A percentile compares a stretch with the other conserved stretches of the same genome.
Conservation (phyloP, 148 eudicot genomes). For the Dysphania ambrosioides region DNA sequence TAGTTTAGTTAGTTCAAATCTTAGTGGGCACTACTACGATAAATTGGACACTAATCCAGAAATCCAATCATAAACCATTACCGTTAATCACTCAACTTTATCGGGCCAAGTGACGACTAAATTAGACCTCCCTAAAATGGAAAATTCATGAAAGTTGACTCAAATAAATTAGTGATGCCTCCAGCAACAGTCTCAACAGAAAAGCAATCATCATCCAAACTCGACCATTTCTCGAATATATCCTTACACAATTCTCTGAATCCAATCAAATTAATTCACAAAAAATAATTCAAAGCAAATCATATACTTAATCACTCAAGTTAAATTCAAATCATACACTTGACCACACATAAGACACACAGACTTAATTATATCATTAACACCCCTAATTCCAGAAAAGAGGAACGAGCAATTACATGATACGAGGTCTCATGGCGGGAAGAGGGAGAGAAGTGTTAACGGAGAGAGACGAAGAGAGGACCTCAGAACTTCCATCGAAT, state of each 20-base stretch:
- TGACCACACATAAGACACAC: not conserved
- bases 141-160: constrained; percentile 23
- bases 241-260: constrained; percentile 80
- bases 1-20: no score
- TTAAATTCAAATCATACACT: not conserved
- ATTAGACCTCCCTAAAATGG: no score
- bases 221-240: constrained; percentile 79
- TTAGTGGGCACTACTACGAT: no score
- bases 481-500: constrained; percentile 32
- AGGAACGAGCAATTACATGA: constrained; percentile 45
- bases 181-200: constrained; percentile 68
- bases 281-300: constrained; percentile 7
- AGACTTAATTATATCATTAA: no score
- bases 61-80: not conserved
- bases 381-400: constrained; percentile 6
- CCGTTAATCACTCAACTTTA: no score
- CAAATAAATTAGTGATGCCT: constrained; percentile 89
- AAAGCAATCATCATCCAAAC: constrained; percentile 59
- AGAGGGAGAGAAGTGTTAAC: constrained; percentile 77
- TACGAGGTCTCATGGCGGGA: constrained; percentile 58
- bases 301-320: not conserved
- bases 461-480: constrained; percentile 52
- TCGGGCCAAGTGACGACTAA: no score
- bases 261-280: constrained; percentile 22
- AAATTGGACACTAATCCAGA: no score